Evolutionary conservation across 805 yeast species (phyloP).

Genomic region (Candida hungchunana): DNA sequence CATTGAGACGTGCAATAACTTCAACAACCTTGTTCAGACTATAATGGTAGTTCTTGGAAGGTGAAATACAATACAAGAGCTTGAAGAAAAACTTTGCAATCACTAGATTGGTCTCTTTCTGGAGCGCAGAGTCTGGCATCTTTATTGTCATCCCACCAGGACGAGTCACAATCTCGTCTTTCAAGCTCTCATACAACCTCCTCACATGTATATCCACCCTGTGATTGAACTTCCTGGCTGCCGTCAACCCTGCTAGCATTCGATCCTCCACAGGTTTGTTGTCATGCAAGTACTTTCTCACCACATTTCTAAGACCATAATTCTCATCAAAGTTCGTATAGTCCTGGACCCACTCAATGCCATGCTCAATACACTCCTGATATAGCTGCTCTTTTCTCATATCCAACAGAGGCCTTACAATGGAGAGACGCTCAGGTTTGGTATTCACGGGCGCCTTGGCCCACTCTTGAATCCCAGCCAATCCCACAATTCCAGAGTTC

Average conservation of each 20-base stretch:
- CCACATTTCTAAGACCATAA: conserved; percentile 51
- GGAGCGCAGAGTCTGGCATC: conserved; percentile 18
- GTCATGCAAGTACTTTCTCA: conserved; percentile 34
- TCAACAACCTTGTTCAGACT: conserved; percentile 19
- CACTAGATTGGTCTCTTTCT: conserved; percentile 17
- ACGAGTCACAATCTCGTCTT: not conserved
- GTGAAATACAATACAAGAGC: conserved; percentile 27
- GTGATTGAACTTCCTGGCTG: conserved; percentile 20
- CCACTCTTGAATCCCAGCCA: conserved; percentile 45
- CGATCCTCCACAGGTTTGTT: conserved; percentile 13
- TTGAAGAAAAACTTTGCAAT: conserved; percentile 26
- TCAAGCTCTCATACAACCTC: conserved; percentile 2
- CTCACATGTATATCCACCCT: conserved; percentile 19
- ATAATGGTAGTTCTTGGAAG: conserved; percentile 23
- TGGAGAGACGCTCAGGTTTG: conserved; percentile 19
- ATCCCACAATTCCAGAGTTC: conserved; percentile 50
- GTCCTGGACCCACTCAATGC: conserved; percentile 67
- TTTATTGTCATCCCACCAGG: conserved; percentile 15
- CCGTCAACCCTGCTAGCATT: conserved; percentile 12
- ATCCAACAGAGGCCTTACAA: conserved; percentile 51
- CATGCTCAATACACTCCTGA: conserved; percentile 38
- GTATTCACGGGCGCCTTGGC: conserved; percentile 18
- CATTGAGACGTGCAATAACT: conserved; percentile 8
- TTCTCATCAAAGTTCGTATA: conserved; percentile 47
- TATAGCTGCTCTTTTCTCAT: conserved; percentile 41